Evolutionary conservation across 352 stramenopile genomes (phyloP).

Genomic region (Phytophthora melonis): DNA sequence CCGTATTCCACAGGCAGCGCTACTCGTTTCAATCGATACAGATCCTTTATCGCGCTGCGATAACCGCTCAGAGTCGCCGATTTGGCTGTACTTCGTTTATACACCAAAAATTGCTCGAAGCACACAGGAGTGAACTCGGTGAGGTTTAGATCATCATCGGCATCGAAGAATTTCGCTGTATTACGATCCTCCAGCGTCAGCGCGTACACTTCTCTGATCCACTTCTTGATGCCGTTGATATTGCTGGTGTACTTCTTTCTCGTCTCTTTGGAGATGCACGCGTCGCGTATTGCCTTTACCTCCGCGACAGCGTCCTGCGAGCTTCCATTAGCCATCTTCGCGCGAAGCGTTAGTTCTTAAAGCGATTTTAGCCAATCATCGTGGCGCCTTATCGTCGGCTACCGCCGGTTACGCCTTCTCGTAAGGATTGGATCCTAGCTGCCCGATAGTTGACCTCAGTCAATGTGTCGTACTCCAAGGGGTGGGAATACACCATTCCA

Average conservation of each 20-base stretch:
- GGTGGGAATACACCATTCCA: too few species aligned
- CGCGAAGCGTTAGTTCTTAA: neutral
- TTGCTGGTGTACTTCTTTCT: slow-evolving; percentile 7
- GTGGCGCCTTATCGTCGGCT: slow-evolving; percentile 2
- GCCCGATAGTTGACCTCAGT: too few species aligned
- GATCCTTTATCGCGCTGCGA: too few species aligned
- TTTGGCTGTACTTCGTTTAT: neutral
- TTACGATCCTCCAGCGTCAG: neutral
- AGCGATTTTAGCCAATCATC: neutral
- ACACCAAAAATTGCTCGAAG: slow-evolving; percentile 6
- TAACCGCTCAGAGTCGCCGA: too few species aligned
- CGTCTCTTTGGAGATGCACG: slow-evolving; percentile 7
- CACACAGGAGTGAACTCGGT: slow-evolving; percentile 6
- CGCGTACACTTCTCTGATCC: neutral
- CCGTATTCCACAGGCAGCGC: too few species aligned
- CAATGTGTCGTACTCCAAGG: too few species aligned
- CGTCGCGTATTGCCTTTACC: slow-evolving; percentile 4
- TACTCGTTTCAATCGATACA: too few species aligned
- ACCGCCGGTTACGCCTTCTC: too few species aligned
- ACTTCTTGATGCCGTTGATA: slow-evolving; percentile 14
- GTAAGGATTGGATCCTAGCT: too few species aligned
- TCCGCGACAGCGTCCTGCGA: neutral
- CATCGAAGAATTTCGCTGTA: slow-evolving; percentile 4
- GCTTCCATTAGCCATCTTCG: neutral
- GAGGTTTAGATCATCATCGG: neutral